Base-by-base conservation (phyloP, 1,284 basidiomycete species). In the Lentinula novae-zelandiae region DNA sequence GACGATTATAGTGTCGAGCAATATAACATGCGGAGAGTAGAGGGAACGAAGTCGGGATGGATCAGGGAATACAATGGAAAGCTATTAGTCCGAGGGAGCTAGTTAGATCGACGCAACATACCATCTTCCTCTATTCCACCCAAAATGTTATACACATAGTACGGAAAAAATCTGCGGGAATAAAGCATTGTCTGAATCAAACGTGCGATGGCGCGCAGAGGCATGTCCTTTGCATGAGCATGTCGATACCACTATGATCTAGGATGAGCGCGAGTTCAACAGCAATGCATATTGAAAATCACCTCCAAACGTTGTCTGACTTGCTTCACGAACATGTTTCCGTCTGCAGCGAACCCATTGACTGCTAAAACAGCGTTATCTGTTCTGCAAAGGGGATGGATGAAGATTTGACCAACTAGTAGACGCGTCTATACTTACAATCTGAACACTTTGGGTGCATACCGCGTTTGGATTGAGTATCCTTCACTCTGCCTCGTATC, bases 171-270 rank as follows among this genome's bases (percentile, higher is more conserved):
- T 59, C 95, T 88, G 66, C 92, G 87, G 53, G 84, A 89, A 70
- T 97, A 98, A 42, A 98, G 84, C 93, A 97, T 96, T 4, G 94
- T 96, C 74, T 97, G 95, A 60, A 98, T 95, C 69, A 98, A 81
- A 61, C 95, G 86, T 31, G 95, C 95, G 70, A 98, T 96, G 33
- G 94, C 87, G 66, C 90, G 89, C 51, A 98, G 82, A 27, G 92
- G 89, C 90, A 96, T 96, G 68, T 93, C 92, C 75, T 95, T 95
- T 64, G 92, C 85, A 75, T 98, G 95, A 15, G 93, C 93, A 72
- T 96, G 93, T 63, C 90, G 85, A 75, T 97, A 97, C 94, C 93
- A 96, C 94, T 96, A 69, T 13, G 46, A 31, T 22, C 39, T 60
- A 60, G 53, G 57, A 54, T 56, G 5, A 64, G 59, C 58, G 61